Evolutionary conservation across 2,329 filamentous ascomycete genomes (phyloP).

Genomic region (Fusarium kyushuense): DNA sequence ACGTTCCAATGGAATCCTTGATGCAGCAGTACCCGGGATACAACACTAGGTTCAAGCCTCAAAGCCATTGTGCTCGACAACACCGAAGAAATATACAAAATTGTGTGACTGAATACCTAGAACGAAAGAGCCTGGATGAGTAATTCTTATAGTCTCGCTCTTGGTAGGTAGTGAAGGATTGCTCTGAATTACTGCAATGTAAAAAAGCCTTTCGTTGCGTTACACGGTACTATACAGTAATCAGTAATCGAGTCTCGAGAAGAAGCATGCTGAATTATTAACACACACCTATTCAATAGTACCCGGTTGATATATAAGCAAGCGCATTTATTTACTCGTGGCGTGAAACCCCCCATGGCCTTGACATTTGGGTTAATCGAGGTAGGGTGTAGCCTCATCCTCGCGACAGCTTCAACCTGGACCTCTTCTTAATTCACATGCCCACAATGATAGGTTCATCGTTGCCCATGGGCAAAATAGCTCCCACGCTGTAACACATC

Average conservation of each 20-base stretch:
- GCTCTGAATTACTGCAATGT: background rate
- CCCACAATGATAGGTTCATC: conserved; percentile 49
- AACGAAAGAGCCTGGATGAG: background rate
- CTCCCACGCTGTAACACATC: conserved; percentile 30
- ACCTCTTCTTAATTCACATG: conserved; percentile 47
- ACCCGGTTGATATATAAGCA: conserved; percentile 44
- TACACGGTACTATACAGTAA: conserved; percentile 8
- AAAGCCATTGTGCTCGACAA: background rate
- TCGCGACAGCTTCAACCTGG: conserved; percentile 34
- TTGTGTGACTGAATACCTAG: too few species aligned
- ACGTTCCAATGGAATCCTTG: conserved; percentile 32
- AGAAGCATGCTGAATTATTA: conserved; percentile 21
- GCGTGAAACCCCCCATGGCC: conserved; percentile 41
- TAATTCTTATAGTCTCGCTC: background rate
- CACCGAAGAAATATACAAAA: background rate
- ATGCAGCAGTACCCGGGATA: background rate
- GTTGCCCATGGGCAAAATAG: conserved; percentile 35
- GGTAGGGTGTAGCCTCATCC: conserved; percentile 32
- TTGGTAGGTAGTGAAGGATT: conserved; percentile 1
- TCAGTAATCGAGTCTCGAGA: conserved; percentile 17
- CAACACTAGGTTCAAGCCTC: background rate
- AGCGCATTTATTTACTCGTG: conserved; percentile 30
- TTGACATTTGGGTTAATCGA: conserved; percentile 14
- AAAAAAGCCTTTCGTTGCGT: conserved; percentile 1
- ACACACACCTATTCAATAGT: conserved; percentile 14